These are phyloP conservation scores for Rubroshorea leprosula DNA, from an alignment of 345 rosid genomes.

Conservation along the genomic window DNA sequence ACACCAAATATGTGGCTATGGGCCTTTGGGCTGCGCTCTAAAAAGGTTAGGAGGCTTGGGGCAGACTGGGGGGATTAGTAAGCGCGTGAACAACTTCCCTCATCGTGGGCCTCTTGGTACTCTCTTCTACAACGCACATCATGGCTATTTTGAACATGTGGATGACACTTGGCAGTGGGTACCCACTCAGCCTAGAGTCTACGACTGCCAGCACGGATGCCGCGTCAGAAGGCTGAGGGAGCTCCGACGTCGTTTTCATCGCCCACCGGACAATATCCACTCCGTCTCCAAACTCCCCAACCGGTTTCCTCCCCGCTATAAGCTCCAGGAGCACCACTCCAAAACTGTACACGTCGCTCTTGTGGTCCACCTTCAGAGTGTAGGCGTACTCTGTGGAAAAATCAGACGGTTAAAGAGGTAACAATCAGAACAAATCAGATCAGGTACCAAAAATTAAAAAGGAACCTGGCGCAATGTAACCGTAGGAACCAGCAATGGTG, in stretches of 20 bases:
- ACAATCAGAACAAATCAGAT: neutral
- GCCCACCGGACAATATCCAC: conserved; percentile 96
- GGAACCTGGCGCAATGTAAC: conserved; percentile 93
- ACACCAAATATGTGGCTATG: neutral
- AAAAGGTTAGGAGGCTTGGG: too few species aligned
- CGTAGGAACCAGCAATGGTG: conserved; percentile 83
- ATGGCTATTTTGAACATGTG: conserved; percentile 72
- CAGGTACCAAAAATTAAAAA: neutral
- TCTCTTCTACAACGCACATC: conserved; percentile 76
- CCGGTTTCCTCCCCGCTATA: conserved; percentile 75
- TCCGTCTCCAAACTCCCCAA: conserved; percentile 94
- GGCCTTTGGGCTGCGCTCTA: neutral
- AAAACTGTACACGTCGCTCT: conserved; percentile 90
- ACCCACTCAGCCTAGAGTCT: conserved; percentile 62
- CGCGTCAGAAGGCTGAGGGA: conserved; percentile 62
- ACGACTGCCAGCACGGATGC: conserved; percentile 56
- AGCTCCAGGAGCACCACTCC: conserved; percentile 85
- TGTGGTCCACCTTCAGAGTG: conserved; percentile 82
- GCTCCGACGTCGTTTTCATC: conserved; percentile 53
- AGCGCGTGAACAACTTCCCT: conserved; percentile 87
- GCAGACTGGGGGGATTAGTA: neutral
- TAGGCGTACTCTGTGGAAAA: conserved; percentile 67
- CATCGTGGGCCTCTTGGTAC: conserved; percentile 72
- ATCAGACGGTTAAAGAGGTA: neutral
- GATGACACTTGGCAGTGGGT: conserved; percentile 45